A percentile compares a stretch with the other conserved stretches of the same genome.
phyloP scores from a whole-genome alignment of 441 rosid genomes.

The Gossypium schwendimanii region DNA sequence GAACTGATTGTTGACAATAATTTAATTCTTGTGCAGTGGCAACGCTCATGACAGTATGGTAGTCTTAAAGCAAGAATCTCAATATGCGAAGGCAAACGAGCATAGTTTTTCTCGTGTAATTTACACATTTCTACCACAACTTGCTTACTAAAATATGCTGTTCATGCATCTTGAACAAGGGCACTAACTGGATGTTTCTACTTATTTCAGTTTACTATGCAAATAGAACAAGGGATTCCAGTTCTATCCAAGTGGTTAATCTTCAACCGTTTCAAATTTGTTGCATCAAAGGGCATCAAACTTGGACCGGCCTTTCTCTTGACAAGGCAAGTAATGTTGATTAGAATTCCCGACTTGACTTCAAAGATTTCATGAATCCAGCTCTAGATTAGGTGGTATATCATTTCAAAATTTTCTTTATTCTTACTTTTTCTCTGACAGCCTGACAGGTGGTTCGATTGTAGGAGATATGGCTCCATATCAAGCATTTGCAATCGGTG shows the following conservation, averaged over 20 bases:
- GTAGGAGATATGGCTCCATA: conserved; percentile 99
- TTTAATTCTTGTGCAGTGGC: conserved; percentile 57
- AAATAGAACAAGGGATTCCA: conserved; percentile 92
- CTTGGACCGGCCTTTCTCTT: conserved; percentile 81
- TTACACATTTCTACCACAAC: conserved; percentile 10
- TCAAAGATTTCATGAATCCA: not conserved
- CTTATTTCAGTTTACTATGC: conserved; percentile 62
- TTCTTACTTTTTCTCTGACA: conserved; percentile 33
- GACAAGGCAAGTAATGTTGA: conserved; percentile 48
- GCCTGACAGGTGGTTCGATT: conserved; percentile 91
- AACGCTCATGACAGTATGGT: conserved; percentile 74
- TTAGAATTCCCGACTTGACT: not conserved
- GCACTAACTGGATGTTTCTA: conserved; percentile 20
- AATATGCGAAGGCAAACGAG: conserved; percentile 63
- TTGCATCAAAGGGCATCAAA: conserved; percentile 74
- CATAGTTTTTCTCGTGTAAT: conserved; percentile 80
- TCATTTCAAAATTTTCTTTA: conserved; percentile 11
- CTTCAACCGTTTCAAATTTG: conserved; percentile 82
- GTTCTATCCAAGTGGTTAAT: conserved; percentile 83
- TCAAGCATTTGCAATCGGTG: conserved; percentile 94
- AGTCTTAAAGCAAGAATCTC: conserved; percentile 90
- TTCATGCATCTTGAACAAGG: not conserved
- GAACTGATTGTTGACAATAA: conserved; percentile 23
- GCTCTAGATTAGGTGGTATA: conserved; percentile 5
- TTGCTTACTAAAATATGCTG: conserved; percentile 5